Base-by-base conservation (phyloP, 306 rosid genomes). In the Lagenaria siceraria region DNA sequence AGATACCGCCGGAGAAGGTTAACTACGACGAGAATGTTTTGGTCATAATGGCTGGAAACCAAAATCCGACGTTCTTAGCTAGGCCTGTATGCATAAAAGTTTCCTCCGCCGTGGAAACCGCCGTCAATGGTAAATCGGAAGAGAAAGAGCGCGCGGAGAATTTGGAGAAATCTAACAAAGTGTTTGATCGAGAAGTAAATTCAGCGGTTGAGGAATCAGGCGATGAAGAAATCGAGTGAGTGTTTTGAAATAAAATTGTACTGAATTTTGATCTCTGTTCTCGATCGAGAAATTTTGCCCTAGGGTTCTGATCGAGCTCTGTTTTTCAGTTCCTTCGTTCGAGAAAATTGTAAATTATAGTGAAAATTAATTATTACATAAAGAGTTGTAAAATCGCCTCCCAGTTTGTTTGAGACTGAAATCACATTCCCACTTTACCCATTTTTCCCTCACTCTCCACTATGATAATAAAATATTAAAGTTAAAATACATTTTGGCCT, bases 41-140 rank as follows among this genome's bases (percentile, higher is more conserved):
- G 42, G 80, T 77, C n/a, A 60, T 61, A 21, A 77, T 77, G 80
- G 80, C 80, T 19, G 80, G 74, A 29, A 33, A 77, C 10, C 72
- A 61, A 33, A 77, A 29, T 10, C 80, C 80, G 56, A 77, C 80
- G 40, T 59, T 24, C 73, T 27, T 77, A 48, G 80, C 72, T 19
- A 46, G n/a, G 60, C 80, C 60, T 27, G 80, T 62, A 14, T 31
- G 78, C 43, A 21, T 59, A n/a, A 56, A 14, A 35, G 2, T 59
- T 77, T 59, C 60, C 2, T 25, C 54, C 1, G 80, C 25, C 5
- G 73, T 60, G 2, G 29, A 40, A 25, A 4, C 40, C 12, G 17
- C 56, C 31, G 29, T 13, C 1, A 19, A 18, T 15, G 43, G 40
- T 9, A 25, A 51, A 17, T 19, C 58, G 4, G 15, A 24, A 12